A percentile compares a stretch with the other conserved stretches of the same genome.
These are phyloP conservation scores for Citrullus mucosospermus DNA, from an alignment of 306 rosid genomes.

Conservation along the genomic window DNA sequence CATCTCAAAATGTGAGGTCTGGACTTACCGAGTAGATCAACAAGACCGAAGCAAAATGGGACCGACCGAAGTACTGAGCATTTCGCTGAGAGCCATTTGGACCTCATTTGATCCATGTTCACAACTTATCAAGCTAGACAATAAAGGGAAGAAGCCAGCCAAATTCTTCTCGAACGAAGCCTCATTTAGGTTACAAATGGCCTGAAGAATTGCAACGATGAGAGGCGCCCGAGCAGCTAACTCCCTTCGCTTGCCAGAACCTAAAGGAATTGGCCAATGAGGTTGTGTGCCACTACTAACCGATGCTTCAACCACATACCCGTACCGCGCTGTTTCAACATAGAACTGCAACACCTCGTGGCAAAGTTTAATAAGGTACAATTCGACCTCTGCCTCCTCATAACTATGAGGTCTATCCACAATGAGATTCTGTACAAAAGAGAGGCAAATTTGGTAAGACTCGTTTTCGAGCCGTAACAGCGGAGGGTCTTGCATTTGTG, in stretches of 20 bases:
- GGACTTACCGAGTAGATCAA: slow-evolving; percentile 26
- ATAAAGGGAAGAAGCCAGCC: slow-evolving; percentile 64
- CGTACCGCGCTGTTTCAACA: slow-evolving; percentile 45
- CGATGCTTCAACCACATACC: slow-evolving; percentile 41
- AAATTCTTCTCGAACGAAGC: slow-evolving; percentile 61
- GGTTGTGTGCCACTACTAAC: slow-evolving; percentile 20
- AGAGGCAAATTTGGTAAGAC: slow-evolving; percentile 82
- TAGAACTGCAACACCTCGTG: slow-evolving; percentile 66
- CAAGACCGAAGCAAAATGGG: slow-evolving; percentile 70
- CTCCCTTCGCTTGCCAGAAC: slow-evolving; percentile 79
- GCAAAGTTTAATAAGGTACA: slow-evolving; percentile 56
- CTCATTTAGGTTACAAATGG: slow-evolving; percentile 64
- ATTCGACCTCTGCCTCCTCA: slow-evolving; percentile 58
- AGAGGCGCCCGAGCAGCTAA: slow-evolving; percentile 87
- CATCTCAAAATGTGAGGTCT: slow-evolving; percentile 30
- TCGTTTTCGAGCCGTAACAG: slow-evolving; percentile 88
- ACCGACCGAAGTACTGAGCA: slow-evolving; percentile 77
- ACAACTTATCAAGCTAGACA: slow-evolving; percentile 73
- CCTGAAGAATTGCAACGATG: slow-evolving; percentile 82
- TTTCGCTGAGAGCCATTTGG: slow-evolving; percentile 77
- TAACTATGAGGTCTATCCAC: slow-evolving; percentile 54
- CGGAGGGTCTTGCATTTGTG: slow-evolving; percentile 99
- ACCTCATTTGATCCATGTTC: slow-evolving; percentile 93
- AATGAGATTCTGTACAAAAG: slow-evolving; percentile 71
- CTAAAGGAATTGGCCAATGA: slow-evolving; percentile 74